Evolutionary conservation across 805 yeast genomes (phyloP).

Genomic region (Nakazawaea wyomingensis): DNA sequence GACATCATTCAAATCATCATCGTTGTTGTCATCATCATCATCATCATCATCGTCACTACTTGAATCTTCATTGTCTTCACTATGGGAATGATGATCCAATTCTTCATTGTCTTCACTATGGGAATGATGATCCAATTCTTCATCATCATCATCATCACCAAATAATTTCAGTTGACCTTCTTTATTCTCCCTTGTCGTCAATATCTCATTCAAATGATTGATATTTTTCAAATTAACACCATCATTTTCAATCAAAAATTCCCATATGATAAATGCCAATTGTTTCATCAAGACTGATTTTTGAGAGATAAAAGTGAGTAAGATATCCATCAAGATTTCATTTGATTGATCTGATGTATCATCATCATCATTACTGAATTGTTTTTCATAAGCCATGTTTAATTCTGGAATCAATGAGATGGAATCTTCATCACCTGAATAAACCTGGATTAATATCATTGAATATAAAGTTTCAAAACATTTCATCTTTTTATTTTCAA

Average conservation of each 20-base stretch:
- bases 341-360: conserved; percentile 29
- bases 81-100: conserved; percentile 26
- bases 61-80: conserved; percentile 22
- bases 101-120: conserved; percentile 32
- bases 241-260: conserved; percentile 40
- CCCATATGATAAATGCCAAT: conserved; percentile 43
- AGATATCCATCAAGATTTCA: conserved; percentile 37
- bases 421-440: conserved; percentile 73
- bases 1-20: conserved; percentile 37
- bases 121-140: conserved; percentile 29
- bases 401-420: conserved; percentile 70
- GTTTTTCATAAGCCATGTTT: conserved; percentile 48
- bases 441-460: conserved; percentile 71
- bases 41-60: conserved; percentile 16
- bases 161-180: conserved; percentile 77
- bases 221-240: conserved; percentile 38
- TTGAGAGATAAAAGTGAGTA: conserved; percentile 53
- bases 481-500: conserved; percentile 28
- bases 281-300: conserved; percentile 53
- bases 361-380: conserved; percentile 32
- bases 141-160: conserved; percentile 36
- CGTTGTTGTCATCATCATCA: conserved; percentile 24
- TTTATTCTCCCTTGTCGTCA: conserved; percentile 67
- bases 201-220: conserved; percentile 46
- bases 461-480: conserved; percentile 73